These are phyloP conservation scores for Mimosa pudica DNA, from an alignment of 306 rosid species.

Conservation along the genomic window DNA sequence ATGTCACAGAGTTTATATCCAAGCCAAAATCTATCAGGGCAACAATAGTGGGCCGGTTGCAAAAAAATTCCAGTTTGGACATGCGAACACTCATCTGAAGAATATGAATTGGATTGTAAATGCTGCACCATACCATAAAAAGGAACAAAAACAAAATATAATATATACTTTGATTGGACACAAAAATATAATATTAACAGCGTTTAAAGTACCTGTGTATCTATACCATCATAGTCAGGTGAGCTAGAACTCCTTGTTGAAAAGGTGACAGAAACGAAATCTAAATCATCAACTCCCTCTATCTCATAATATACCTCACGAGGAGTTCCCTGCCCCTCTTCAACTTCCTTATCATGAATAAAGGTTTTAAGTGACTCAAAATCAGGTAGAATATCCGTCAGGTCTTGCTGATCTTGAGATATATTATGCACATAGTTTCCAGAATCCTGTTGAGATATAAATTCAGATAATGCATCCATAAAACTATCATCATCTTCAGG, in stretches of 20 bases:
- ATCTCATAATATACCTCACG: constrained; percentile 74
- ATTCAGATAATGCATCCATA: constrained; percentile 89
- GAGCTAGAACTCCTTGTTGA: constrained; percentile 42
- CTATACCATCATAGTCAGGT: constrained; percentile 82
- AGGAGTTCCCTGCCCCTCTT: constrained; percentile 53
- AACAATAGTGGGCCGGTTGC: constrained; percentile 28
- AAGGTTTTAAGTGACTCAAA: constrained; percentile 58
- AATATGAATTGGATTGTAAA: constrained; percentile 40
- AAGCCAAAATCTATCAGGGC: constrained; percentile 16
- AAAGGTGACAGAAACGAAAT: constrained; percentile 14
- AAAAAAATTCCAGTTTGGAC: constrained; percentile 25
- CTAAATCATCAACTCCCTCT: constrained; percentile 54
- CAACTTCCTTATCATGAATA: constrained; percentile 57
- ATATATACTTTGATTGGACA: not conserved
- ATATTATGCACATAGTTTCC: constrained; percentile 49
- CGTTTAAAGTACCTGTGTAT: constrained; percentile 77
- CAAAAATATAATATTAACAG: constrained; percentile 20
- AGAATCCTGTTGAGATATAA: constrained; percentile 63
- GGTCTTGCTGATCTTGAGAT: constrained; percentile 45
- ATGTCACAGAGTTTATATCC: constrained; percentile 3
- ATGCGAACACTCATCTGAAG: constrained; percentile 44
- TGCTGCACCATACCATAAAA: constrained; percentile 17
- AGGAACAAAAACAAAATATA: constrained; percentile 32
- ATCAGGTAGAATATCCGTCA: constrained; percentile 48
- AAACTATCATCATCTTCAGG: constrained; percentile 80